Evolutionary conservation across 1,284 basidiomycete genomes (phyloP).

Genomic region (Heterobasidion parviporum): DNA sequence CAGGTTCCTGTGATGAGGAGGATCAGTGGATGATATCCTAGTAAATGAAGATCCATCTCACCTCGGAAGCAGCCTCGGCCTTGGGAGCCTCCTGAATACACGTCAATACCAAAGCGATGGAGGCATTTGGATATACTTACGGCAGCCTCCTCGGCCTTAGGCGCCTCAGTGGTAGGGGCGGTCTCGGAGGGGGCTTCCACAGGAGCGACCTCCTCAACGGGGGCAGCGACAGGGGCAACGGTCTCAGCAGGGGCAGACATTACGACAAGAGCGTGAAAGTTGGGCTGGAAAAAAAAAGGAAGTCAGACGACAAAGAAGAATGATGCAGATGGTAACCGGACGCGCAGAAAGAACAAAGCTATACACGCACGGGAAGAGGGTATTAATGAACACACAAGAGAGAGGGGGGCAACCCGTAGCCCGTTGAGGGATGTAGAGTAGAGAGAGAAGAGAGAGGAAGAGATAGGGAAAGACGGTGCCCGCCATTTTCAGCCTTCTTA

Average conservation of each 20-base stretch:
- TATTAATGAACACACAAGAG: slow-evolving; percentile 17
- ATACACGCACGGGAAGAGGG: slow-evolving; percentile 12
- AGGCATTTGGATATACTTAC: background rate
- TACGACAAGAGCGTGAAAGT: slow-evolving; percentile 49
- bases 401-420: slow-evolving; percentile 17
- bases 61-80: slow-evolving; percentile 36
- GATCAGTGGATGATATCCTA: background rate
- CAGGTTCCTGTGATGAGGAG: slow-evolving; percentile 16
- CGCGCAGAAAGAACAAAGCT: slow-evolving; percentile 12
- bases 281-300: slow-evolving; percentile 30
- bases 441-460: slow-evolving; percentile 13
- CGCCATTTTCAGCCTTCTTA: slow-evolving; percentile 31
- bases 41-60: slow-evolving; percentile 14
- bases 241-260: slow-evolving; percentile 67
- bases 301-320: slow-evolving; percentile 13
- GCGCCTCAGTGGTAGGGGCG: slow-evolving; percentile 15
- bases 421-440: slow-evolving; percentile 4
- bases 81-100: slow-evolving; percentile 37
- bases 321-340: slow-evolving; percentile 7
- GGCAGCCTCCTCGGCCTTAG: slow-evolving; percentile 22
- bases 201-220: slow-evolving; percentile 46
- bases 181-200: slow-evolving; percentile 30
- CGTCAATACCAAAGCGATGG: too few species aligned
- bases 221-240: slow-evolving; percentile 20
- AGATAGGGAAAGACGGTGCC: slow-evolving; percentile 22